Base-by-base conservation (phyloP, 192 early-diverging fungal genomes). In the Coemansia sp. region DNA sequence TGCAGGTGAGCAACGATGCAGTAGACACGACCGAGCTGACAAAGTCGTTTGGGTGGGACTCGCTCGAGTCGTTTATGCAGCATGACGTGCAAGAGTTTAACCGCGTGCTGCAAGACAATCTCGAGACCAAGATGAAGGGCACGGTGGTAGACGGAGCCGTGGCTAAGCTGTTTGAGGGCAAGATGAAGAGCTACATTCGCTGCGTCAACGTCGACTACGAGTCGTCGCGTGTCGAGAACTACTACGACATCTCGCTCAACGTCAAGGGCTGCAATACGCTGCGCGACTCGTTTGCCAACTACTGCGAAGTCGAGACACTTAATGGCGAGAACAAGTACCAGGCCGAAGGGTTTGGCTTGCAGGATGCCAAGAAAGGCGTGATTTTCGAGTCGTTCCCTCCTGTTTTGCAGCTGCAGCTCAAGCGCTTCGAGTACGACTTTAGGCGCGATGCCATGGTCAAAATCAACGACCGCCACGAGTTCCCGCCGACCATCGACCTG, bases 21-120 rank as follows among this genome's bases (percentile, higher is more conserved):
- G 94, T 99, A 39, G 93, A 88, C 34, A 99, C 98, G 2, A 95
- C 87, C 3, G 98, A 98, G 82, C 83, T 99, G 68, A 99, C 98
- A 47, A 91, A 91, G 75, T 96, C 95, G 0, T 99, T 99, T 88
- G 98, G 98, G 29, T 99, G 98, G 98, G 91, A 97, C 75, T 91
- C 95, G 12, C 61, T 90, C 38, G 98, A 98, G 38, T 89, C 93
- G 22, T 99, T 98, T 67, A 91, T 89, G 87, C 96, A 99, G 84
- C 98, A 99, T 71, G 98, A 99, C 80, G 92, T 98, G n/a, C 95
- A 98, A 74, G 96, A 98, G 76, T 96, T 99, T 70, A 96, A 96
- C 78, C 87, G 98, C 52, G 94, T 98, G 12, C 83, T 99, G 50
- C 95, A 96, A 76, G 96, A 99, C 75, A 96, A 94, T 78, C 78